Percentiles rank a stretch among this genome's conserved stretches.
These are phyloP conservation scores for Aureobasidium sp. DNA, from an alignment of 2,329 filamentous ascomycete genomes.

Conservation along the genomic window DNA sequence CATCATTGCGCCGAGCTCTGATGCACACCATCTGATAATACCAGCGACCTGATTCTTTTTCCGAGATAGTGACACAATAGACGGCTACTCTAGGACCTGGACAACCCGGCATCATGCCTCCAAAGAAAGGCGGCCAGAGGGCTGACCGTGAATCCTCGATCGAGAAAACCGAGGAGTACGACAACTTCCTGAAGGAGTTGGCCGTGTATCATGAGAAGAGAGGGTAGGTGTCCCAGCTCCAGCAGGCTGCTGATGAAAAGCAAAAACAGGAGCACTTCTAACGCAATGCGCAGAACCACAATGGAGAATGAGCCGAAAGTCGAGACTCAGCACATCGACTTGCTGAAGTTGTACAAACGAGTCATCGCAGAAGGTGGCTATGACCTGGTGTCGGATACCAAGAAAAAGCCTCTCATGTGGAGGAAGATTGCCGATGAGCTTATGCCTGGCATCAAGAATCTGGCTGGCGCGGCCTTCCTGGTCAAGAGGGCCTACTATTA, in stretches of 20 bases:
- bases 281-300: conserved; percentile 46
- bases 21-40: background rate
- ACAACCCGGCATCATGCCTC: conserved; percentile 17
- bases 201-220: conserved; percentile 69
- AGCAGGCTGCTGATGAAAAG: background rate
- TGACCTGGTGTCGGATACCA: conserved; percentile 60
- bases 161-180: conserved; percentile 57
- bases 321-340: conserved; percentile 66
- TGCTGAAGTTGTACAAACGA: conserved; percentile 70
- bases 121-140: conserved; percentile 25
- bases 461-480: conserved; percentile 76
- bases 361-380: conserved; percentile 76
- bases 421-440: conserved; percentile 70
- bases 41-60: background rate
- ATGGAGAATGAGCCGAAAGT: conserved; percentile 79
- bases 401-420: conserved; percentile 81
- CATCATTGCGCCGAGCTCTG: conserved; percentile 10
- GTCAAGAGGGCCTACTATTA: conserved; percentile 87
- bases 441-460: conserved; percentile 65
- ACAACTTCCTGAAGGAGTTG: conserved; percentile 69
- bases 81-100: background rate
- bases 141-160: conserved; percentile 39
- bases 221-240: conserved; percentile 44
- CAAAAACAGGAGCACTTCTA: background rate
- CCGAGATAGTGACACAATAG: background rate